Evolutionary conservation across 768 basidiomycete genomes (phyloP).

Genomic region (Leccinellum rugosiceps): DNA sequence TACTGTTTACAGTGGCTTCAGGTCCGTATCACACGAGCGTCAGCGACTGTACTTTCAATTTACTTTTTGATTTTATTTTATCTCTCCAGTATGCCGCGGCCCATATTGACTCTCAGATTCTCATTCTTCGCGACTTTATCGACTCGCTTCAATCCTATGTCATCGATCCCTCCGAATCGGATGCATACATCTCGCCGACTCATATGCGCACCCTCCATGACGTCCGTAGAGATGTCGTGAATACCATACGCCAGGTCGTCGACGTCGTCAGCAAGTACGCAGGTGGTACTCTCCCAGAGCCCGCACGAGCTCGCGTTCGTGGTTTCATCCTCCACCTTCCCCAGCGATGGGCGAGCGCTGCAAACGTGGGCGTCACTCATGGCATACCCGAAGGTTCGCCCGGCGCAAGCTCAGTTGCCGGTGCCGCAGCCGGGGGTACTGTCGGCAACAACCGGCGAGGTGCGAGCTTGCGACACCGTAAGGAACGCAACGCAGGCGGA

Average conservation of each 20-base stretch:
- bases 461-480: constrained; percentile 22
- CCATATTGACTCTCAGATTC: constrained; percentile 85
- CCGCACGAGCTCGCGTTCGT: constrained; percentile 68
- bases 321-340: constrained; percentile 80
- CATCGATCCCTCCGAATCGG: constrained; percentile 21
- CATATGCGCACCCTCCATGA: constrained; percentile 68
- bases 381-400: constrained; percentile 27
- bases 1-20: constrained; percentile 89
- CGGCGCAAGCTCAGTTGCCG: constrained; percentile 37
- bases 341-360: constrained; percentile 64
- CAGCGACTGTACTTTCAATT: not conserved
- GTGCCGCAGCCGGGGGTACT: constrained; percentile 26
- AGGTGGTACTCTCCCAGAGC: constrained; percentile 83
- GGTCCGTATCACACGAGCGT: constrained; percentile 39
- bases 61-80: not conserved
- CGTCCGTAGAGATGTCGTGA: constrained; percentile 80
- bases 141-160: constrained; percentile 53
- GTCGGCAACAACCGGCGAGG: constrained; percentile 16
- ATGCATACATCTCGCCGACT: constrained; percentile 39
- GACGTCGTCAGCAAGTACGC: constrained; percentile 84
- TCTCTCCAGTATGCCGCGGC: constrained; percentile 70
- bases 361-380: constrained; percentile 24
- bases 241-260: constrained; percentile 86
- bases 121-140: constrained; percentile 81
- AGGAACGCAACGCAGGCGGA: constrained; percentile 39